phyloP scores from a whole-genome alignment of 495 filamentous ascomycete species.

The Talaromyces adpressus region DNA sequence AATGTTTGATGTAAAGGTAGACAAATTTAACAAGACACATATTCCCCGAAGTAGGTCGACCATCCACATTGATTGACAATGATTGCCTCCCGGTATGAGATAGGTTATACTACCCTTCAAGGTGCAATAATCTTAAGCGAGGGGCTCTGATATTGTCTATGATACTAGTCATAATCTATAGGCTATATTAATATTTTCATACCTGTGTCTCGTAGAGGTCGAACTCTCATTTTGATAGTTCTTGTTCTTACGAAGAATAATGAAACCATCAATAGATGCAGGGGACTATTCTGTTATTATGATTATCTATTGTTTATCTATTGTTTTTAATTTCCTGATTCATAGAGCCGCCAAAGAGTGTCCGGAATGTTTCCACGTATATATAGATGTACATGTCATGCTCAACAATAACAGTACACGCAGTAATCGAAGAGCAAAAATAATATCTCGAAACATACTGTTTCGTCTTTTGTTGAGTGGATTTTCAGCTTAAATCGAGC shows the following conservation, averaged over 20 bases:
- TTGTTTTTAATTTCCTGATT: neutral
- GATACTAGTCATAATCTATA: neutral
- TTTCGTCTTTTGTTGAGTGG: neutral
- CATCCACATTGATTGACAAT: neutral
- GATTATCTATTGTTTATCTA: neutral
- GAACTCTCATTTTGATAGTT: neutral
- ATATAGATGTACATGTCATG: neutral
- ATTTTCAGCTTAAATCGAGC: neutral
- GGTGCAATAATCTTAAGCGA: neutral
- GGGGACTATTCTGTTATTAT: neutral
- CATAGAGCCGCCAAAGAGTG: neutral
- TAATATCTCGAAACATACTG: neutral
- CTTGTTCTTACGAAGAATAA: neutral
- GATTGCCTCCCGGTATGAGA: neutral
- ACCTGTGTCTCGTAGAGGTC: neutral
- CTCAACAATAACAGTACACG: neutral
- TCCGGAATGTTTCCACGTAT: neutral
- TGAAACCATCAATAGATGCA: neutral
- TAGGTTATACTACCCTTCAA: neutral
- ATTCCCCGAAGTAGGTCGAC: neutral
- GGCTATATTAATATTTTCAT: neutral
- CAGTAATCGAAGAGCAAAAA: neutral
- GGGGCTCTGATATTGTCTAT: neutral
- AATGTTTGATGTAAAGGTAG: neutral
- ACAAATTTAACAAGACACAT: neutral